These are phyloP conservation scores for Cicer judaicum DNA, from an alignment of 306 rosid species.

Conservation along the genomic window DNA sequence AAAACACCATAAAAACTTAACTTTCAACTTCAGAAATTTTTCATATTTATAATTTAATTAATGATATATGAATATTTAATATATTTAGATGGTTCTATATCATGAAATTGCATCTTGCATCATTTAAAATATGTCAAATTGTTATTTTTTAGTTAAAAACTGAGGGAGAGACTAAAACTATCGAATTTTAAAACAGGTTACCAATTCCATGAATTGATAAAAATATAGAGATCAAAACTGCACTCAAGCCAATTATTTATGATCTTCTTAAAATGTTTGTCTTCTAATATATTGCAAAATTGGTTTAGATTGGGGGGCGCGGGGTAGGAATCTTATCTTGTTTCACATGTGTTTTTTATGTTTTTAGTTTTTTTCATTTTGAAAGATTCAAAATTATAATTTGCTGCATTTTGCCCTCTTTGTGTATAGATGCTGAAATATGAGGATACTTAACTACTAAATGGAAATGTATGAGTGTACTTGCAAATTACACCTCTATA, in stretches of 20 bases:
- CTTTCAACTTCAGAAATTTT: too few relatives aligned
- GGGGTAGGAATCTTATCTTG: not conserved
- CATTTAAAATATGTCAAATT: too few relatives aligned
- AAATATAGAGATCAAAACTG: too few relatives aligned
- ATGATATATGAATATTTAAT: too few relatives aligned
- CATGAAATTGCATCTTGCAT: too few relatives aligned
- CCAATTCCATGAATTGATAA: too few relatives aligned
- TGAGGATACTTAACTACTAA: conserved; percentile 9
- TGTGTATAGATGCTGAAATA: not conserved
- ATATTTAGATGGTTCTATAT: too few relatives aligned
- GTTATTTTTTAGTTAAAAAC: too few relatives aligned
- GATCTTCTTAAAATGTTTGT: conserved; percentile 23
- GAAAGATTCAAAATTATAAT: conserved; percentile 1
- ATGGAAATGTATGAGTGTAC: conserved; percentile 10
- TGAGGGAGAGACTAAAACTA: too few relatives aligned
- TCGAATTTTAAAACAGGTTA: too few relatives aligned
- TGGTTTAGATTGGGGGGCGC: not conserved
- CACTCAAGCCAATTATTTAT: conserved; percentile 2
- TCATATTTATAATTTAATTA: too few relatives aligned
- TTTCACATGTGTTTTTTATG: conserved; percentile 18
- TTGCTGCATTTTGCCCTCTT: conserved; percentile 5
- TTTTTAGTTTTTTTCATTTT: conserved; percentile 33
- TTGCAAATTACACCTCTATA: conserved; percentile 8
- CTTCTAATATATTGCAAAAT: conserved; percentile 12
- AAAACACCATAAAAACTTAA: too few relatives aligned